phyloP scores from a whole-genome alignment of 768 basidiomycete genomes.

The Agaricus bisporus region DNA sequence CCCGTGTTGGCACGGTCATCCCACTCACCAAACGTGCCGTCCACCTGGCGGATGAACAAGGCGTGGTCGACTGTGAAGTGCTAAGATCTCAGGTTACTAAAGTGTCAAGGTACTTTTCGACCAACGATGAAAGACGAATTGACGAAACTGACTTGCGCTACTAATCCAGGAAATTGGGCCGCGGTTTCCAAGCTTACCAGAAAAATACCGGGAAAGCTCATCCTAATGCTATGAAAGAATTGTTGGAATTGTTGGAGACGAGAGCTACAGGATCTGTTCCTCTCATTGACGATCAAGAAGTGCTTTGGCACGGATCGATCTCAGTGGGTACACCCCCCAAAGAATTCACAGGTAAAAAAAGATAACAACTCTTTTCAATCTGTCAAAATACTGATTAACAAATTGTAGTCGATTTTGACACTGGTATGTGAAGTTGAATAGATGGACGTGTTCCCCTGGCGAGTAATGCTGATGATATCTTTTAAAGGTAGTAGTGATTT shows the following conservation, averaged over 20 bases:
- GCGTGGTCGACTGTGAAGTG: conserved; percentile 18
- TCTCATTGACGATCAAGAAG: conserved; percentile 29
- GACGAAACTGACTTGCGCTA: background rate
- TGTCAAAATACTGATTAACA: background rate
- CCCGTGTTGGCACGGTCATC: conserved; percentile 15
- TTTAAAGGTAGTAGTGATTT: conserved; percentile 42
- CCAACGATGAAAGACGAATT: background rate
- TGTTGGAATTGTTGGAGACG: conserved; percentile 13
- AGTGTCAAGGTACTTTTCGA: conserved; percentile 14
- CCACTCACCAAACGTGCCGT: conserved; percentile 22
- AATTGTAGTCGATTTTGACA: conserved; percentile 43
- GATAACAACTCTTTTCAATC: no score
- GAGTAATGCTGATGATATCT: background rate
- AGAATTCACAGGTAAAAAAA: conserved; percentile 31
- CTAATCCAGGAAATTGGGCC: conserved; percentile 33
- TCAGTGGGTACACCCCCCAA: conserved; percentile 41
- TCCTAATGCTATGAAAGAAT: conserved; percentile 19
- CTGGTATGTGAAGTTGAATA: conserved; percentile 28
- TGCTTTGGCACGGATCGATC: conserved; percentile 41
- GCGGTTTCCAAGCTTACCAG: conserved; percentile 36
- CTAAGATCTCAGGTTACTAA: conserved; percentile 19
- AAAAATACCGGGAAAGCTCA: conserved; percentile 38
- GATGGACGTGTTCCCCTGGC: background rate
- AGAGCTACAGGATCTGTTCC: conserved; percentile 23
- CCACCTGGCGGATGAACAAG: conserved; percentile 16